Conservation (phyloP, 345 rosid species). For the Schrenkiella parvula region DNA sequence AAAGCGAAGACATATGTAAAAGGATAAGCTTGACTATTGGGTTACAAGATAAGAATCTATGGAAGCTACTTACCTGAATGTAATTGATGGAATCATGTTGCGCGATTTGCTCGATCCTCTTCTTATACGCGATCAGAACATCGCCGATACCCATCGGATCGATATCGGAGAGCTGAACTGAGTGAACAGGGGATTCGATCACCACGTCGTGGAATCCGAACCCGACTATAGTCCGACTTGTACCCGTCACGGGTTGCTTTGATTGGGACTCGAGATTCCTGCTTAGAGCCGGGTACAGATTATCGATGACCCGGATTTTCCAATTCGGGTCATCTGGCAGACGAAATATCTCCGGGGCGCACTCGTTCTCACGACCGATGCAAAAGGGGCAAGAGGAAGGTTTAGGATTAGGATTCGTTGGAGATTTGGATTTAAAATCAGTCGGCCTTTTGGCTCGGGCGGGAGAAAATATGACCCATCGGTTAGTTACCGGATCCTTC, state of each 20-base stretch:
- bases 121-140: conserved; percentile 60
- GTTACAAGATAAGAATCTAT: neutral
- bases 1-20: no score
- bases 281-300: conserved; percentile 75
- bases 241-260: conserved; percentile 2
- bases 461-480: conserved; percentile 78
- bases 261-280: conserved; percentile 39
- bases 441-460: conserved; percentile 72
- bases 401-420: conserved; percentile 33
- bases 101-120: conserved; percentile 65
- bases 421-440: conserved; percentile 73
- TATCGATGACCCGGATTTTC: conserved; percentile 85
- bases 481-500: conserved; percentile 53
- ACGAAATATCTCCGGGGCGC: conserved; percentile 88
- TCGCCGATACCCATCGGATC: conserved; percentile 52
- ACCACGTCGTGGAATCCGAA: conserved; percentile 90
- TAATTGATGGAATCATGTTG: conserved; percentile 52
- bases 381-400: conserved; percentile 65
- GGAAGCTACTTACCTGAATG: conserved; percentile 46
- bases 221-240: conserved; percentile 37
- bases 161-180: conserved; percentile 54
- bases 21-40: neutral
- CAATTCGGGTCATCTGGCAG: conserved; percentile 49
- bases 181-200: conserved; percentile 75
- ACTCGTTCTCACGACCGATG: conserved; percentile 72